Conservation (phyloP, 345 rosid species). For the Melaleuca quinquenervia region DNA sequence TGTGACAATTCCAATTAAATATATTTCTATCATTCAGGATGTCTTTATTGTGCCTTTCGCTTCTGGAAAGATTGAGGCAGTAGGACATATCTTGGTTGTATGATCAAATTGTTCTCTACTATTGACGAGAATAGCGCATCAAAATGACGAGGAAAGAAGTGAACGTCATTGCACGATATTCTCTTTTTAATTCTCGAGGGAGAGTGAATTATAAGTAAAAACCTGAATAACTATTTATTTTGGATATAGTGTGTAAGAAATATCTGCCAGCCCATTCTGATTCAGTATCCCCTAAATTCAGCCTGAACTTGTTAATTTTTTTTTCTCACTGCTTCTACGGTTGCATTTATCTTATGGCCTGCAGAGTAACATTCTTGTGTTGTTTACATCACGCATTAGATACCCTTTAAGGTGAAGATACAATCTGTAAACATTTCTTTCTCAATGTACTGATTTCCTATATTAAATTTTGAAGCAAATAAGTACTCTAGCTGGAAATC, state of each 20-base stretch:
- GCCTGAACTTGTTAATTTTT: background rate
- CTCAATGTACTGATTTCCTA: background rate
- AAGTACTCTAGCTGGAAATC: slow-evolving; percentile 94
- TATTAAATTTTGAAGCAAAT: slow-evolving; percentile 54
- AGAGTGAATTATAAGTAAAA: background rate
- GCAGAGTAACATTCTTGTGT: background rate
- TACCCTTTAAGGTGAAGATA: background rate
- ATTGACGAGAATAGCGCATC: background rate
- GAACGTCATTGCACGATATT: background rate
- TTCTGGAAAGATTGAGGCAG: background rate
- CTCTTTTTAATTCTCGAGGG: background rate
- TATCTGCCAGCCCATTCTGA: background rate
- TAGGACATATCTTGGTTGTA: background rate
- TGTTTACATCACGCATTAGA: background rate
- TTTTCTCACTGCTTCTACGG: background rate
- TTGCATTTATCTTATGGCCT: background rate
- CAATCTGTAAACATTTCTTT: background rate
- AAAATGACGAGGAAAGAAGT: background rate
- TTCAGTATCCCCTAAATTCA: background rate
- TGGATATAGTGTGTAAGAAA: background rate
- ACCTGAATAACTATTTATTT: background rate
- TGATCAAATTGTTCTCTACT: background rate
- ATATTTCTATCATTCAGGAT: background rate
- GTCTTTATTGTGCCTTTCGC: background rate
- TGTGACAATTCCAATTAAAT: background rate